These are phyloP conservation scores for Acanthamoeba sp. DNA, from an alignment of 208 protist species.

Conservation along the genomic window DNA sequence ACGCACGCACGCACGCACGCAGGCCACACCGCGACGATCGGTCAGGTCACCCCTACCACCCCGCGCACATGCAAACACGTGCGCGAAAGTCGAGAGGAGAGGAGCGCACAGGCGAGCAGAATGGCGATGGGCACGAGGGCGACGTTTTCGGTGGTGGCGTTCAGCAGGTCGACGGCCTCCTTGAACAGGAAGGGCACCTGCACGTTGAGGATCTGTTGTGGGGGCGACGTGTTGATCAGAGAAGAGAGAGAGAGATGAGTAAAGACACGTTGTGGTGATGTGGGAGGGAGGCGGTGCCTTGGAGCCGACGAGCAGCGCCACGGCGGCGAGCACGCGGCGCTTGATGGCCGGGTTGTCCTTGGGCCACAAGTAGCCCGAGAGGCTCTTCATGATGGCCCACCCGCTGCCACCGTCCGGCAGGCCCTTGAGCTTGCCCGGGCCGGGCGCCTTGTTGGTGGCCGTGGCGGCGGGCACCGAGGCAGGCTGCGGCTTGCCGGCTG, in stretches of 20 bases:
- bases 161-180: constrained; percentile 83
- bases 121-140: constrained; percentile 64
- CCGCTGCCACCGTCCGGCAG: constrained; percentile 4
- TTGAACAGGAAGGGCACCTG: constrained; percentile 89
- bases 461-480: no score
- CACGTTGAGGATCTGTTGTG: constrained; percentile 69
- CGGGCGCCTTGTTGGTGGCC: neutral
- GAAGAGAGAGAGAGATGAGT: no score
- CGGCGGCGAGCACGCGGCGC: constrained; percentile 71
- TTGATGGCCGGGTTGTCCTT: constrained; percentile 73
- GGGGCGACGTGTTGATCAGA: neutral
- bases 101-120: constrained; percentile 73
- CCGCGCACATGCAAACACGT: no score
- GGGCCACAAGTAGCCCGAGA: constrained; percentile 79
- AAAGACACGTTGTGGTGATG: constrained; percentile 1
- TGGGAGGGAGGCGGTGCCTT: constrained; percentile 51
- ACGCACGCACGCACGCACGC: no score
- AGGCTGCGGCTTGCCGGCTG: no score
- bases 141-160: neutral
- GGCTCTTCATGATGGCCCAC: constrained; percentile 47
- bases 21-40: no score
- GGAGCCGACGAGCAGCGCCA: constrained; percentile 76
- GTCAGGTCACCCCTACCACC: no score
- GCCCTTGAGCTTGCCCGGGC: neutral
- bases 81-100: neutral